Conservation (phyloP, 2,329 filamentous ascomycete genomes). For the Coniochaeta ligniaria region DNA sequence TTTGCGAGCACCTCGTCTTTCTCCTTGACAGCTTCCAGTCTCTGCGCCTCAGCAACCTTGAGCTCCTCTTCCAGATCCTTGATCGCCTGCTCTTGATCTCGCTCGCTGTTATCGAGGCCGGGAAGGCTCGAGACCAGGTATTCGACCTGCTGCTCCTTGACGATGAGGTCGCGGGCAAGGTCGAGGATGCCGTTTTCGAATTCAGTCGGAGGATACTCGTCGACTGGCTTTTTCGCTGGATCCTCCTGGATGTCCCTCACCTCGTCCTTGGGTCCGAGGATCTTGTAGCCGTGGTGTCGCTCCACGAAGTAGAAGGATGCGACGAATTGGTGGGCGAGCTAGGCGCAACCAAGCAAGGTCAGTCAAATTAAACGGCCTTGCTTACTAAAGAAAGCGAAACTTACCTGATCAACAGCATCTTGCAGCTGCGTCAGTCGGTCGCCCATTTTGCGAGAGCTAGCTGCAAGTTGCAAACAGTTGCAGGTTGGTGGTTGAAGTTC, state of each 20-base stretch:
- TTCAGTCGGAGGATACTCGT: slow-evolving; percentile 54
- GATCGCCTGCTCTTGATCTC: slow-evolving; percentile 64
- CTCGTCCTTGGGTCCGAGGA: slow-evolving; percentile 49
- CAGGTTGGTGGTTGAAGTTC: background rate
- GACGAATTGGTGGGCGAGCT: slow-evolving; percentile 65
- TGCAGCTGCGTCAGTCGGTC: slow-evolving; percentile 79
- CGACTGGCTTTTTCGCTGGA: slow-evolving; percentile 47
- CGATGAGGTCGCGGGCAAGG: slow-evolving; percentile 66
- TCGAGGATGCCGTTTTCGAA: slow-evolving; percentile 64
- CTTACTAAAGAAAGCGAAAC: background rate
- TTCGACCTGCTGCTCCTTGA: slow-evolving; percentile 81
- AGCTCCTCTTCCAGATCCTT: slow-evolving; percentile 59
- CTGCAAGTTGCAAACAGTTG: background rate
- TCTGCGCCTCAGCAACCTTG: slow-evolving; percentile 53
- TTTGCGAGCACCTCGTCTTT: slow-evolving; percentile 53
- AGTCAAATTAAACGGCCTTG: slow-evolving; percentile 13
- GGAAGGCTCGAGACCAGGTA: slow-evolving; percentile 67
- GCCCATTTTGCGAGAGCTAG: slow-evolving; percentile 39
- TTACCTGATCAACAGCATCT: slow-evolving; percentile 74
- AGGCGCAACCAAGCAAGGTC: slow-evolving; percentile 1
- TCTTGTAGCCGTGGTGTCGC: slow-evolving; percentile 60
- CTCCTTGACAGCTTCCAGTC: slow-evolving; percentile 56
- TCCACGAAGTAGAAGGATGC: slow-evolving; percentile 60
- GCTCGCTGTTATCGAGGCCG: slow-evolving; percentile 70
- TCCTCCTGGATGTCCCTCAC: slow-evolving; percentile 51